Evolutionary conservation across 2,329 filamentous ascomycete species (phyloP), one percentile per base, ranked within the genome.

Genomic region (Ceratocystis albifundus): DNA sequence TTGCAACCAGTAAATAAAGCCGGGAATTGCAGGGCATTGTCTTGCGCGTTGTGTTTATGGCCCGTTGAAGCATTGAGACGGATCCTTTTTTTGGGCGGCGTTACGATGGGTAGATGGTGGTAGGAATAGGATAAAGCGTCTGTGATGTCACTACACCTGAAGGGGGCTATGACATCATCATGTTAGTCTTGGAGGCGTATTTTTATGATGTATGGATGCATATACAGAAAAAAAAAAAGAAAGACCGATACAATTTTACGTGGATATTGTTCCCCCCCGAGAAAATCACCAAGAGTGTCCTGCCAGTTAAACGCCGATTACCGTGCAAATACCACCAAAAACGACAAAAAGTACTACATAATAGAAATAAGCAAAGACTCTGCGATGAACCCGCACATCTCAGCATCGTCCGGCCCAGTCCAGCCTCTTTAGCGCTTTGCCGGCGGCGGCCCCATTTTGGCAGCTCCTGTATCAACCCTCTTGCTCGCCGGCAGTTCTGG

Each of bases 401-500:
- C 53, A 6, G 53, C 28, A n/a, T n/a, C n/a, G n/a, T n/a, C n/a
- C n/a, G 7, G 46, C n/a, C 17, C 46, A 30, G 48, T 50, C 48
- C 10, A 17, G 17, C 20, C 25, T 61, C 20, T 64, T 62, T 61
- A 65, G 48, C 64, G 70, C 69, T 70, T 73, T 30, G 67, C 72
- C 66, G 73, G 71, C 46, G 75, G 74, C 65, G 75, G 75, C 2
- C 71, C 73, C 74, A 76, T 82, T 74, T 86, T 87, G 53, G 79
- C 78, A 63, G 79, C 77, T 0, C 84, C 85, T 0, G 82, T 86
- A 73, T 89, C 84, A 30, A 86, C 77, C 75, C 85, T 91, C 79
- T 96, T 96, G 65, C 78, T 81, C 30, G 83, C 77, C 17, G 90
- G 90, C 70, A 93, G 74, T 1, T 81, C 82, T 17, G 93, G 91